Evolutionary conservation across 352 stramenopile genomes (phyloP).

Genomic region (Phytopythium oedochilum): DNA sequence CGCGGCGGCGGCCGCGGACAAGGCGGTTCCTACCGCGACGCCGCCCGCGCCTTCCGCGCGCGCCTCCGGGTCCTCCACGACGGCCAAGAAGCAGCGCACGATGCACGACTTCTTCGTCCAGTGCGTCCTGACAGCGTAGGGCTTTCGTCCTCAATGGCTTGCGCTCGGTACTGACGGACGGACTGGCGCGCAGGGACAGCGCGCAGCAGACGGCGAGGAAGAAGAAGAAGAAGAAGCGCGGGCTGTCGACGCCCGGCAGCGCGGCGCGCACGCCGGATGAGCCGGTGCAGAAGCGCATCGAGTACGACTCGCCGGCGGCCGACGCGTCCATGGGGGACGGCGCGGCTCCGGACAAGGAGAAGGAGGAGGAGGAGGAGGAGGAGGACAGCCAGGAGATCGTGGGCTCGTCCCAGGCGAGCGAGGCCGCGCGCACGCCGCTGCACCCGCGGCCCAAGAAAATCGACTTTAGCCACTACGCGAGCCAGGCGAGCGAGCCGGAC

Average conservation of each 20-base stretch:
- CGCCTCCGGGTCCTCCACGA: conserved; percentile 5
- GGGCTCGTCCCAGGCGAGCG: conserved; percentile 35
- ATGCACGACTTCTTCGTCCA: conserved; percentile 85
- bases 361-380: conserved; percentile 50
- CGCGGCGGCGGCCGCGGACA: not conserved
- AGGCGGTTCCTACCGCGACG: conserved; percentile 5
- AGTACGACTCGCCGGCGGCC: conserved; percentile 55
- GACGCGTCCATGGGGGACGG: conserved; percentile 74
- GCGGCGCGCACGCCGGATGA: conserved; percentile 21
- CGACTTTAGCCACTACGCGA: conserved; percentile 62
- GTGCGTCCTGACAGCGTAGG: too few species aligned
- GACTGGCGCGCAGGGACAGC: conserved; percentile 9
- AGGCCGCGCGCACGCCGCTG: conserved; percentile 8
- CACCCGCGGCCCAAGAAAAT: conserved; percentile 62
- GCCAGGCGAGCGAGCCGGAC: conserved; percentile 70
- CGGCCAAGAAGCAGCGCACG: conserved; percentile 74
- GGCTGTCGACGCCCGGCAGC: conserved; percentile 12
- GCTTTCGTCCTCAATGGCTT: too few species aligned
- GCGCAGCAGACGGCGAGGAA: conserved; percentile 27
- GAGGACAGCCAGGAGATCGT: conserved; percentile 46
- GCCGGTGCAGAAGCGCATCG: conserved; percentile 61
- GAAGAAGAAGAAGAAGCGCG: conserved; percentile 31
- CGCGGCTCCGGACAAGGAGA: too few species aligned
- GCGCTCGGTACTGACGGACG: not conserved
- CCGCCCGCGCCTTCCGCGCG: not conserved